Base-by-base conservation (phyloP, 257 asterid genomes). In the Galeopsis tetrahit region DNA sequence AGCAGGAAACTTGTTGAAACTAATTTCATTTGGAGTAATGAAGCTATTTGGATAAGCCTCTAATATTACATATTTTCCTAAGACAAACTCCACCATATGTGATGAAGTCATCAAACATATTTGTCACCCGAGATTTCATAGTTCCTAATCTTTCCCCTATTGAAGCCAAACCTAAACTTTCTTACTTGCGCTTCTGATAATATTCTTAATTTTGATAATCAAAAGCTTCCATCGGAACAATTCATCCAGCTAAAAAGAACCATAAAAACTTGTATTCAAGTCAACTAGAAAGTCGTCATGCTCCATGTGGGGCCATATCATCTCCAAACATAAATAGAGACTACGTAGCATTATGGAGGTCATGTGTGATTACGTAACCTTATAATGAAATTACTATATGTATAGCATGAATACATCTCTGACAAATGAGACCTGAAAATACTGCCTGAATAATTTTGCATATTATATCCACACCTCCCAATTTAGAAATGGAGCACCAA, bases 361-460 rank as follows among this genome's bases (percentile, higher is more conserved):
- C 56, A 49, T 49, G 28, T 8, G 0, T 49, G 56, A 14, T n/a
- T 49, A 49, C 56, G 2, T 13, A 49, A 49, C 21, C 5, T 40
- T 38, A 7, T 40, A 10, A 40, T 40, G 10, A 10, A 40, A 40
- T 49, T 49, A n/a, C 7, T 49, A 49, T 49, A 10, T 49, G 53
- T 46, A 49, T 49, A 49, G n/a, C 21, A 40, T 40, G 46, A 40
- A 49, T 49, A 4, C 52, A 46, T 46, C 52, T 46, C 8, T 4
- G 8, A 13, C 7, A 2, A 13, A 48, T 4, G 21, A n/a, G 55
- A 52, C 88, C 55, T 79, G 68, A 39, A 76, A 52, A 21, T 21
- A 21, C 21, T 13, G 55, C 55, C 55, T 13, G 55, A 48, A 48
- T 48, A 13, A 1, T 48, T 48, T 48, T 5, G 21, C 55, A 13